These are phyloP conservation scores for Amanita subjunquillea DNA, from an alignment of 768 basidiomycete genomes.

Conservation along the genomic window DNA sequence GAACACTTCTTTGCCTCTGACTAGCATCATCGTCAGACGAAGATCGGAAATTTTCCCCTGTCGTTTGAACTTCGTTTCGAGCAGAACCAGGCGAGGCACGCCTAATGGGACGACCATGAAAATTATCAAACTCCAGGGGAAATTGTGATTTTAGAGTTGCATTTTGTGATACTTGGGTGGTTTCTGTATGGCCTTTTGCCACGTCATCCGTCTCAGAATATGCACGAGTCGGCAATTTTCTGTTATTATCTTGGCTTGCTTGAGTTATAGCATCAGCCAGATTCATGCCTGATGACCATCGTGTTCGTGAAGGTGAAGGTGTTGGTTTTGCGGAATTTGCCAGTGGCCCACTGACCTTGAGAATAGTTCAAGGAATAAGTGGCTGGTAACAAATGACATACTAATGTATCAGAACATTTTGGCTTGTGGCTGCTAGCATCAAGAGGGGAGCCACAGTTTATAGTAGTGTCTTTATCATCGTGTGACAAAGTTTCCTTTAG, in stretches of 20 bases:
- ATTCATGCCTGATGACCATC: slow-evolving; percentile 1
- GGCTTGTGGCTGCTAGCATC: not conserved
- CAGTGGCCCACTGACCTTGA: not conserved
- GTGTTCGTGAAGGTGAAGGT: not conserved
- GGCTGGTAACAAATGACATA: not conserved
- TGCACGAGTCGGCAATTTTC: not conserved
- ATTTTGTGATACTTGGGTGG: not conserved
- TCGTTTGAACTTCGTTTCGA: not conserved
- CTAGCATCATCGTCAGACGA: not conserved
- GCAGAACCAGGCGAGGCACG: not conserved
- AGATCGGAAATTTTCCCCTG: not conserved
- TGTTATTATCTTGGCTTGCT: slow-evolving; percentile 7
- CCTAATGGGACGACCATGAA: not conserved
- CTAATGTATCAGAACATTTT: not conserved
- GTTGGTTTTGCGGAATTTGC: not conserved
- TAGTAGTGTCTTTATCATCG: not conserved
- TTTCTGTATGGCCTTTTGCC: not conserved
- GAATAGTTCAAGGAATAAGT: not conserved
- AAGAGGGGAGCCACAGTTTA: not conserved
- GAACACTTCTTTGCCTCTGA: not conserved
- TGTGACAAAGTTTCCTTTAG: not conserved
- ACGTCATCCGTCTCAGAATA: not conserved
- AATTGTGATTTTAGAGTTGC: not conserved
- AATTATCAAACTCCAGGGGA: not conserved
- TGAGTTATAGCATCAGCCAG: slow-evolving; percentile 9